Base-by-base conservation (phyloP, 2,329 filamentous ascomycete genomes). In the Colletotrichum paranaense region DNA sequence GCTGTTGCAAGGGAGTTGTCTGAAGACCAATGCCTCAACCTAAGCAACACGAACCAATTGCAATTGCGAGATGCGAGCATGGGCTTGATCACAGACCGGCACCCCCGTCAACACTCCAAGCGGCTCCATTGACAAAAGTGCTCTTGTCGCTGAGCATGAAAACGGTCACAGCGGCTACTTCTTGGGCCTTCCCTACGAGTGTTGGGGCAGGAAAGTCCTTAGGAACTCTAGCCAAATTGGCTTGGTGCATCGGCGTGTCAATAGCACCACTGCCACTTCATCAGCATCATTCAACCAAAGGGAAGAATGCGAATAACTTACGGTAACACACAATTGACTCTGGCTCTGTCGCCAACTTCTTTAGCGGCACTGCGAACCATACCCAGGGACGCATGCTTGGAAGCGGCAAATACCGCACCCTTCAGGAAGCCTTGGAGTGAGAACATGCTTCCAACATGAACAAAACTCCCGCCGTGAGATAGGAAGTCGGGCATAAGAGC, bases 371-470 rank as follows among this genome's bases (percentile, higher is more conserved):
- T 72, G n/a, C 38, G 38, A 22, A 72, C 65, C 69, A 72, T 72
- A 2, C 59, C 59, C 28, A 72, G 9, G 2, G 69, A 68, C 3
- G 66, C 66, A 14, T 73, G 70, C 22, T 73, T 69, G 1, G 70
- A 73, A 3, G 30, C 66, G 4, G 70, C 66, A 49, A 65, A 73
- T 6, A 73, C 70, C 3, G 70, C 66, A 24, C 70, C 66, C 24
- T 62, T 73, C 19, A 56, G 19, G 11, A 69, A 73, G 4, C 66
- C 70, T n/a, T 73, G 66, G 2, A 65, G 56, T 7, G 70, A 69
- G 46, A 69, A 69, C 66, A 69, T 69, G 66, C 66, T 73, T 9
- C 66, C 66, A 1, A 73, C 30, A 30, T 73, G 66, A 14, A 73
- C 70, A 26, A 73, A 69, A 26, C 66, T 73, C 8, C 60, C 70